A percentile compares a stretch with the other conserved stretches of the same genome.
Evolutionary conservation across 345 rosid genomes (phyloP).

Genomic region (Draba incana): DNA sequence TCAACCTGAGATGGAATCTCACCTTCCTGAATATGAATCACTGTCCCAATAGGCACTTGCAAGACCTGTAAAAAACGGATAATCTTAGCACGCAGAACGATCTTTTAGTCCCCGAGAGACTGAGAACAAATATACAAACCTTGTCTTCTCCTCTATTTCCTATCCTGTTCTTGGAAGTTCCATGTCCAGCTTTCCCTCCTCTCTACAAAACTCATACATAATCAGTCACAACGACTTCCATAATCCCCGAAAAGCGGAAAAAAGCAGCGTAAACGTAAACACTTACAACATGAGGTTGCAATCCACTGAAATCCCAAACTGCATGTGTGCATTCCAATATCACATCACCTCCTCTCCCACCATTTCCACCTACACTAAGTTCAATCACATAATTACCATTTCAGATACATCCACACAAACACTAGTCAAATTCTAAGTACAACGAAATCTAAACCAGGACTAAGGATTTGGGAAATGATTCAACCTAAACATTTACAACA

Average conservation of each 20-base stretch:
- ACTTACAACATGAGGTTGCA: constrained; percentile 86
- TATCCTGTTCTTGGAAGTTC: constrained; percentile 81
- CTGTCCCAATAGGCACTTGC: constrained; percentile 87
- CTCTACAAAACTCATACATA: constrained; percentile 47
- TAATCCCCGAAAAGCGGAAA: not conserved
- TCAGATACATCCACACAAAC: not conserved
- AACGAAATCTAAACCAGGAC: not conserved
- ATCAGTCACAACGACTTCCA: not conserved
- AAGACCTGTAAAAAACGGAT: constrained; percentile 50
- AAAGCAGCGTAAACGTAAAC: not conserved
- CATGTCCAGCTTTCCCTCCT: constrained; percentile 80
- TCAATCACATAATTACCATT: constrained; percentile 8
- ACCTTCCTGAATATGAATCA: constrained; percentile 81
- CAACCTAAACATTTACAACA: not conserved
- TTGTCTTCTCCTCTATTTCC: constrained; percentile 90
- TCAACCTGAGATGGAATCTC: constrained; percentile 60
- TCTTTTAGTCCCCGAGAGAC: not conserved
- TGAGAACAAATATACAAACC: constrained; percentile 46
- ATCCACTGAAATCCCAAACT: constrained; percentile 89
- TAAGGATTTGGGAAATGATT: not conserved
- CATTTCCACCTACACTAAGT: constrained; percentile 76
- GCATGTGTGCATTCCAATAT: constrained; percentile 77
- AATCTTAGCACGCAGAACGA: not conserved
- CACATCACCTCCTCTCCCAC: constrained; percentile 98
- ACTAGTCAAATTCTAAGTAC: not conserved